These are phyloP conservation scores for Trypanosoma caninum DNA, from an alignment of 208 protist species.

Conservation along the genomic window DNA sequence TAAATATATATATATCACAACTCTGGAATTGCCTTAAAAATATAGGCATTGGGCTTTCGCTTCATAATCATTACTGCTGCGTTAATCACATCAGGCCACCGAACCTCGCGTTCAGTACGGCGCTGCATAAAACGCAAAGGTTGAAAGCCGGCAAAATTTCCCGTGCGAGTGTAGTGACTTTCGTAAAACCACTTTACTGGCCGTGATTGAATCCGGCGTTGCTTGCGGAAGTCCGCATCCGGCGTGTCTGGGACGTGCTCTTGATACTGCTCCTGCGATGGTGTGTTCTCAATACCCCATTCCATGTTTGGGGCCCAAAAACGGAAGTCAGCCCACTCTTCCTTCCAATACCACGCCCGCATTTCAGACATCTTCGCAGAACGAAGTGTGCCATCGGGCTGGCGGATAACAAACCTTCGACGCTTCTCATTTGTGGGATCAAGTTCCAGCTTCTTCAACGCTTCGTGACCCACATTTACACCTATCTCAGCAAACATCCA, in stretches of 20 bases:
- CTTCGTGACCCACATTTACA: slow-evolving; percentile 91
- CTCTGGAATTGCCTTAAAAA: slow-evolving; percentile 90
- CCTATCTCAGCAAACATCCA: slow-evolving; percentile 95
- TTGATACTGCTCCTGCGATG: slow-evolving; percentile 91
- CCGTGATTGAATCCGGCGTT: slow-evolving; percentile 85
- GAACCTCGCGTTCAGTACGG: slow-evolving; percentile 84
- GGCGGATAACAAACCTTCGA: slow-evolving; percentile 89
- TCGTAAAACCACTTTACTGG: slow-evolving; percentile 95
- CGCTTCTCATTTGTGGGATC: slow-evolving; percentile 93
- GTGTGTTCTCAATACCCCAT: slow-evolving; percentile 91
- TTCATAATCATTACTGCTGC: slow-evolving; percentile 86
- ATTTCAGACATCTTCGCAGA: slow-evolving; percentile 95
- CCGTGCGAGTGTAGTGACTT: slow-evolving; percentile 90
- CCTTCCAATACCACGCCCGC: slow-evolving; percentile 94
- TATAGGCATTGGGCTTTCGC: slow-evolving; percentile 77
- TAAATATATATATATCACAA: too few species aligned
- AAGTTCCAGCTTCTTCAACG: slow-evolving; percentile 90
- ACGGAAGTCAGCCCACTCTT: slow-evolving; percentile 93
- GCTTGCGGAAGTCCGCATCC: slow-evolving; percentile 88
- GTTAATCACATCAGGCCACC: slow-evolving; percentile 91
- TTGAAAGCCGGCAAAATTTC: slow-evolving; percentile 89
- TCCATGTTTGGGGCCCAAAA: slow-evolving; percentile 94
- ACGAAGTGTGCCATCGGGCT: slow-evolving; percentile 91
- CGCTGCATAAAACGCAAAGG: slow-evolving; percentile 90
- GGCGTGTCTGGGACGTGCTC: slow-evolving; percentile 90